These are phyloP conservation scores for Knufia fluminis DNA, from an alignment of 2,329 filamentous ascomycete species.

Conservation along the genomic window DNA sequence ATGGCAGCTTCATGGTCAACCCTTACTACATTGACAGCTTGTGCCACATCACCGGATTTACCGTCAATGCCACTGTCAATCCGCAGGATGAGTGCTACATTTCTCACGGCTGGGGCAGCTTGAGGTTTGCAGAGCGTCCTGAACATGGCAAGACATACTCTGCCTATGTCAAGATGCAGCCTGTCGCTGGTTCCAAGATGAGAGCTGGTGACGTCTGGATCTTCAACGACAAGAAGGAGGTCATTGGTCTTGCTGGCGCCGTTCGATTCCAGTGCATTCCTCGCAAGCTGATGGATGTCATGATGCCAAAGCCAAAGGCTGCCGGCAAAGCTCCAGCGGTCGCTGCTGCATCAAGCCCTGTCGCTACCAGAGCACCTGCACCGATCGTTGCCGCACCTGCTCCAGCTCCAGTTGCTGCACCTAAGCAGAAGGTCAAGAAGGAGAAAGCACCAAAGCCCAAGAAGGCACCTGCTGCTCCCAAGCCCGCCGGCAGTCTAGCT, in stretches of 20 bases:
- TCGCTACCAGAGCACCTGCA: constrained; percentile 7
- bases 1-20: constrained; percentile 29
- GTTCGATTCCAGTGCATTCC: constrained; percentile 42
- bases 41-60: constrained; percentile 29
- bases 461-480: constrained; percentile 23
- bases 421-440: constrained; percentile 26
- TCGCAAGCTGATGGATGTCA: constrained; percentile 33
- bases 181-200: constrained; percentile 39
- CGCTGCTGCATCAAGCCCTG: constrained; percentile 10
- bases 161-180: constrained; percentile 55
- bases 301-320: constrained; percentile 28
- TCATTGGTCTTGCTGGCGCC: constrained; percentile 42
- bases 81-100: constrained; percentile 53
- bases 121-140: constrained; percentile 47
- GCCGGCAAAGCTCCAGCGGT: constrained; percentile 19
- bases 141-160: constrained; percentile 46
- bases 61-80: constrained; percentile 39
- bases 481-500: constrained; percentile 25
- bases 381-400: constrained; percentile 12
- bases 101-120: constrained; percentile 52
- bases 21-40: constrained; percentile 33
- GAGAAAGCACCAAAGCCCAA: constrained; percentile 22
- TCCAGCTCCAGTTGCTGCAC: constrained; percentile 19
- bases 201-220: constrained; percentile 53
- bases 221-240: constrained; percentile 46